phyloP scores from a whole-genome alignment of 2,329 filamentous ascomycete species.

The Ceratocystis destructans region DNA sequence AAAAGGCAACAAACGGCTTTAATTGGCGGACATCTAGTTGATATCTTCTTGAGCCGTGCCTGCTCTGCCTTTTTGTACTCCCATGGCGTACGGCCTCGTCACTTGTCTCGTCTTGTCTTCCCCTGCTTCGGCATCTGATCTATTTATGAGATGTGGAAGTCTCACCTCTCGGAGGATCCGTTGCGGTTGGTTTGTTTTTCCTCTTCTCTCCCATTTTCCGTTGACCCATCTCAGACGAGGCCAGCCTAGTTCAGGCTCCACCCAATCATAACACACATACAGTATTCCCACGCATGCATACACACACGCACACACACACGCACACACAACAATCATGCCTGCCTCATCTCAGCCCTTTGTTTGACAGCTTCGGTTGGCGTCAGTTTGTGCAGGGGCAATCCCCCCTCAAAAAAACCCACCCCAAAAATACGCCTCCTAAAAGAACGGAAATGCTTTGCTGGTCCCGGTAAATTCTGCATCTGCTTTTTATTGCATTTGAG shows the following conservation, averaged over 20 bases:
- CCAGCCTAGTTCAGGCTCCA: background rate
- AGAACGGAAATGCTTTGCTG: background rate
- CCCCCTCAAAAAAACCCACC: too few species aligned
- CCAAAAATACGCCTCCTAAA: too few species aligned
- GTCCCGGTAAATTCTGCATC: background rate
- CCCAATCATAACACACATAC: background rate
- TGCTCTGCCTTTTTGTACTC: background rate
- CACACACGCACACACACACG: background rate
- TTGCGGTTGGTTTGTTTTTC: background rate
- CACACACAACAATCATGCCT: background rate
- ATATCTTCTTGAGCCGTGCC: too few species aligned
- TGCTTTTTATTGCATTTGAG: background rate
- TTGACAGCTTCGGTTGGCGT: slow-evolving; percentile 8
- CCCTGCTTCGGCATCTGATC: background rate
- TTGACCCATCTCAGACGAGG: background rate
- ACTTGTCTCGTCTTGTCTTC: background rate
- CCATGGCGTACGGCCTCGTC: background rate
- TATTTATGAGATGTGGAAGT: background rate
- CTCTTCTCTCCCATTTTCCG: background rate
- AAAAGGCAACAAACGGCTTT: too few species aligned
- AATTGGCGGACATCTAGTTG: too few species aligned
- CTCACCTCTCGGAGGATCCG: background rate
- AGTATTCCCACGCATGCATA: background rate
- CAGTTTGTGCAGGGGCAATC: background rate
- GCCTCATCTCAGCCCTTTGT: background rate